Percentiles rank a stretch among this genome's conserved stretches.
Conservation (phyloP, 1,284 basidiomycete genomes). For the Moesziomyces sp. region DNA sequence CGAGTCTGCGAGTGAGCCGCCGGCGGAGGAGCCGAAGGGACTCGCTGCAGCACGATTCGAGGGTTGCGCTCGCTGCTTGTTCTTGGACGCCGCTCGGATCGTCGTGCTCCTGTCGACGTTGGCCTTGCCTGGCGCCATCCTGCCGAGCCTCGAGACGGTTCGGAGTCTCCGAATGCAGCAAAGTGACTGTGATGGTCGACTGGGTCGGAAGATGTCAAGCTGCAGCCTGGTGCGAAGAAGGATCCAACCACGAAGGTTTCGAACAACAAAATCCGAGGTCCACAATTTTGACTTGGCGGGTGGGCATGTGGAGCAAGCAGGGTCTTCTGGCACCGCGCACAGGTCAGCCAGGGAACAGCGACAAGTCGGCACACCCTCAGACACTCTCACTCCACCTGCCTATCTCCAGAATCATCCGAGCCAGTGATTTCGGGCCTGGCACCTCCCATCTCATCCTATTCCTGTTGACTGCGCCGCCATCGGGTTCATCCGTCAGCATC, state of each 20-base stretch:
- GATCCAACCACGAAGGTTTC: too few relatives aligned
- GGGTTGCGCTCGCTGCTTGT: constrained; percentile 33
- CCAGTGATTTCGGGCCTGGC: too few relatives aligned
- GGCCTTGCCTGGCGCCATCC: constrained; percentile 29
- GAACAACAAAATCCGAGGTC: neutral
- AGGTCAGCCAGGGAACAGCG: neutral
- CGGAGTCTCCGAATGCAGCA: neutral
- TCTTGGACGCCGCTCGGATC: constrained; percentile 41
- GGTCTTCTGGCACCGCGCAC: neutral
- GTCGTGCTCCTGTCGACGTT: constrained; percentile 31
- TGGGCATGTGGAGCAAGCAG: neutral
- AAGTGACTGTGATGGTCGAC: too few relatives aligned
- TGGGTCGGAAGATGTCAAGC: too few relatives aligned
- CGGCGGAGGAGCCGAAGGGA: constrained; percentile 24
- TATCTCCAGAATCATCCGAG: too few relatives aligned
- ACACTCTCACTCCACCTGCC: too few relatives aligned
- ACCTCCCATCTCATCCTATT: too few relatives aligned
- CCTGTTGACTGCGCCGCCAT: too few relatives aligned
- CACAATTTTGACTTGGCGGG: neutral
- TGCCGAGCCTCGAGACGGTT: neutral
- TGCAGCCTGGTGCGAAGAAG: too few relatives aligned
- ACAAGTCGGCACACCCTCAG: neutral
- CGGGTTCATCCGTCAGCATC: too few relatives aligned
- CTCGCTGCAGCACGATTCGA: constrained; percentile 8
- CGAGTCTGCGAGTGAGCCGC: constrained; percentile 38